Evolutionary conservation across 1,284 basidiomycete species (phyloP), one percentile per base, ranked within the genome.

Genomic region (Trametes polyzona): DNA sequence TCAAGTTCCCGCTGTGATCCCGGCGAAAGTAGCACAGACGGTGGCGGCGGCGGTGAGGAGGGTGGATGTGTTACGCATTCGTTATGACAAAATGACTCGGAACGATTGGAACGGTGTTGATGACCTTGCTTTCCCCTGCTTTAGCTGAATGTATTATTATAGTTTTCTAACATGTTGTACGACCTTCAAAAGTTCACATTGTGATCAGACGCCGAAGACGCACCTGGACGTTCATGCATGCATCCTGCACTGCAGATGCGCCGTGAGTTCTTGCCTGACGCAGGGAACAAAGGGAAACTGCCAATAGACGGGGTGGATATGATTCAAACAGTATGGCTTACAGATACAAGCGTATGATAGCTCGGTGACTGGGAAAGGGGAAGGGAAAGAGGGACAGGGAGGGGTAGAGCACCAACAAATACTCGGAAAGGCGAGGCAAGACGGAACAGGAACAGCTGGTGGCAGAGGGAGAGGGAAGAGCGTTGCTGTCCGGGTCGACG

Each of bases 321-420:
- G 60, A 64, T 63, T 65, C 62, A 58, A 61, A 69, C 67, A 67
- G 61, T 58, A 56, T 65, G 64, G 54, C 58, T 68, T 74, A 74
- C 65, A 71, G 72, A 70, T 75, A 75, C 74, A 75, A 67, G 65
- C 66, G 67, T 70, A 68, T 67, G 64, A 60, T 69, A 70, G 67
- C 65, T 69, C 65, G 63, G 64, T 51, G 61, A 59, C 46, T 44
- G 50, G 59, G 53, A 61, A 57, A 62, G 49, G 47, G 54, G 52
- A 57, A 62, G 49, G 52, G 56, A 52, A 14, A 23, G 46, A 50
- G n/a, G n/a, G n/a, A n/a, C n/a, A n/a, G n/a, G n/a, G n/a, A n/a
- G n/a, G n/a, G n/a, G n/a, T n/a, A n/a, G 52, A 61, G 61, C 56
- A 63, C 54, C 48, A 41, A 54, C 44, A 51, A 54, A 41, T 36